phyloP scores from a whole-genome alignment of 345 rosid genomes.

The Lepidium aucheri region DNA sequence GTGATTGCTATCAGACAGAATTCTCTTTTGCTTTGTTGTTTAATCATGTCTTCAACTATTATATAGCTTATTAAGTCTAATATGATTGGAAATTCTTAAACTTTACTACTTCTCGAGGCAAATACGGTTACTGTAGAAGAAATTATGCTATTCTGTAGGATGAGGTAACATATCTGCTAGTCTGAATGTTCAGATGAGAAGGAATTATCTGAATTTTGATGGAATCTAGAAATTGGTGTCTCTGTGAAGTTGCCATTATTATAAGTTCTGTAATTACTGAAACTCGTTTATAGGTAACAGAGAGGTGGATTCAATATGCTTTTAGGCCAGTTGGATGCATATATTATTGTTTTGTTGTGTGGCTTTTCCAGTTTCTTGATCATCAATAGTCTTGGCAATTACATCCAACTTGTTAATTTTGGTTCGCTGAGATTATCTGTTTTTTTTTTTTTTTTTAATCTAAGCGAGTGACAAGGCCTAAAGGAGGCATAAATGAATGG shows the following conservation, averaged over 20 bases:
- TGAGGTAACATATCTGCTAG: not conserved
- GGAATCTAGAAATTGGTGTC: not conserved
- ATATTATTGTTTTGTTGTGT: not conserved
- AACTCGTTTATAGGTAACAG: too few species aligned
- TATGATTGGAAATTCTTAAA: not conserved
- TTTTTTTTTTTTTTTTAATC: not conserved
- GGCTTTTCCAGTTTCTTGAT: not conserved
- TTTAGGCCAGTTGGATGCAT: not conserved
- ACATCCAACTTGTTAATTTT: not conserved
- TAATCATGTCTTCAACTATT: not conserved
- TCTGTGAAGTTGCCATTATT: not conserved
- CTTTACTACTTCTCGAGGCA: not conserved
- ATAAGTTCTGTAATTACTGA: not conserved
- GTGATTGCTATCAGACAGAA: not conserved
- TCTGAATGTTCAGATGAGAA: not conserved
- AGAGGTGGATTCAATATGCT: not conserved
- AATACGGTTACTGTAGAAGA: not conserved
- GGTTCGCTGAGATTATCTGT: not conserved
- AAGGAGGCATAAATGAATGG: conserved; percentile 91
- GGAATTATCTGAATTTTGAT: not conserved
- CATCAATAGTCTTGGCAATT: not conserved
- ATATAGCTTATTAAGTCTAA: not conserved
- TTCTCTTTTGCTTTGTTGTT: not conserved
- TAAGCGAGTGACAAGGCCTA: conserved; percentile 91
- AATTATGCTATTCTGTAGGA: not conserved